Evolutionary conservation across 2,329 filamentous ascomycete species (phyloP), one percentile per base, ranked within the genome.

Genomic region (Magnaporthiopsis incrustans): DNA sequence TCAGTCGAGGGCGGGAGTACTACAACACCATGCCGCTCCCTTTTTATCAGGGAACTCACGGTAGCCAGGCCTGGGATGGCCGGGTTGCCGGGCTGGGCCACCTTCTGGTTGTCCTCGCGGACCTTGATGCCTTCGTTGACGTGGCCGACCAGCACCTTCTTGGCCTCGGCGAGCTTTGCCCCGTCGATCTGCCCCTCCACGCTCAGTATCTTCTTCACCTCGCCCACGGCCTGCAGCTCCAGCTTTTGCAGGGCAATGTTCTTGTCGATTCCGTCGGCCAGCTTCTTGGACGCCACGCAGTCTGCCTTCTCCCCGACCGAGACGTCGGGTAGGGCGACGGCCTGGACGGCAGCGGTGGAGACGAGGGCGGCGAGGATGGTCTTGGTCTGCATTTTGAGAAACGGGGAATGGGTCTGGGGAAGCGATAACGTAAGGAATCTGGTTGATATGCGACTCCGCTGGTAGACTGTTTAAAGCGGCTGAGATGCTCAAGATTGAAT

Each of bases 51-150:
- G 5, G 6, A 14, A 58, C 57, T 26, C 30, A 59, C 57, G 32
- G 25, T 30, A 12, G 25, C 59, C 38, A 61, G 60, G 10, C 60
- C 60, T 5, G 35, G n/a, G 30, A 61, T 61, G 26, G 60, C 60
- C 27, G 35, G n/a, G 38, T 53, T 56, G 26, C 35, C 60, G 33
- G 38, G 30, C 15, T 38, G 60, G 2, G 60, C 60, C 15, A 33
- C 56, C 35, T 26, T 30, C 35, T 61, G 44, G 44, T 61, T 61
- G 8, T 56, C 25, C 35, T 61, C 26, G 15, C 60, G 33, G 33
- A 53, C 27, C 38, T 8, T 30, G 60, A 61, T 61, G 35, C 60
- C 60, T 3, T 53, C 26, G 38, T 61, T 56, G 60, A 61, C 60
- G 15, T 27, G 2, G 44, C 22, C 60, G n/a, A 61, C 38, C 12